Base-by-base conservation (phyloP, 305 asterid species). In the Solanum hybrid region DNA sequence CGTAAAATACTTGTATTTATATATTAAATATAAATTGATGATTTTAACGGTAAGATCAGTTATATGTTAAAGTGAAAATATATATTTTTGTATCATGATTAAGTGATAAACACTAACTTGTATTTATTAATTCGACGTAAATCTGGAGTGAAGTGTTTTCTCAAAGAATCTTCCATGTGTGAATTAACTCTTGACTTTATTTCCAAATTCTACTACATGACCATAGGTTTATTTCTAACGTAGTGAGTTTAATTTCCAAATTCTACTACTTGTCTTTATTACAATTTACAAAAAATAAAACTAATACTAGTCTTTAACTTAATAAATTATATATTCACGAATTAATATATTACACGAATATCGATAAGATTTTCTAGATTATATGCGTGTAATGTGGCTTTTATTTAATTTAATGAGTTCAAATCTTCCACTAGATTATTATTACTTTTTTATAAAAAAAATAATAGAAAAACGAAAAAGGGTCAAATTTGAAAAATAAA, bases 1-100 rank as follows among this genome's bases (percentile, higher is more conserved):
- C 24, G 0, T 56, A 56, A 56, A 56, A 0, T 0, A 17, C 0
- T 56, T 1, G 24, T 56, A 7, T 56, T 56, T 56, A 17, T 56
- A 3, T 17, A 17, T 7, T 7, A 56, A 6, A 17, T 56, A 56
- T 56, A 56, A 16, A 17, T 56, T 17, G 0, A 56, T 56, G 24
- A 56, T 56, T 56, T 56, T 56, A 17, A 56, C 2, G 4, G 10
- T 56, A 56, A 0, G 0, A 56, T 17, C 4, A 56, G 9, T 7
- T 56, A 17, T 56, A 56, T 17, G 10, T 56, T 56, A 17, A 56
- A 56, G 24, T 56, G 24, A 0, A 56, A 17, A 17, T 56, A 56
- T 0, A 56, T 17, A 56, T 56, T 5, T 34, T 34, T 34, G 36
- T 34, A 6, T 5, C 3, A 42, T 42, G 16, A 42, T 14, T 42